phyloP scores from a whole-genome alignment of 805 yeast species.

The Barnettozyma pratensis region DNA sequence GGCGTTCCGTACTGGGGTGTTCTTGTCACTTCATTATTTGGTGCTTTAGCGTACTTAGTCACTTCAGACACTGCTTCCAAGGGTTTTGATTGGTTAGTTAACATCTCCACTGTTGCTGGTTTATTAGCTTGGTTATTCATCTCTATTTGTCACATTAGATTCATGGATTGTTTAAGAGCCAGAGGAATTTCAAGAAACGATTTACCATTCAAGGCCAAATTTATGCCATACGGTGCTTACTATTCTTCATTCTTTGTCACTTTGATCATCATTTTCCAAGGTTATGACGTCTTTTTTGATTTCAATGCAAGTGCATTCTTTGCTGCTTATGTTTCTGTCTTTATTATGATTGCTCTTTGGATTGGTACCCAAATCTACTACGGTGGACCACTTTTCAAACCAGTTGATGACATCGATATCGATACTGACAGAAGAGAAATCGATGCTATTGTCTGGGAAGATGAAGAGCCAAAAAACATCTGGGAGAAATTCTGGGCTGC shows the following conservation, averaged over 20 bases:
- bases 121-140: slow-evolving; percentile 69
- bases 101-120: slow-evolving; percentile 72
- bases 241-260: slow-evolving; percentile 52
- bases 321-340: slow-evolving; percentile 70
- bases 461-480: slow-evolving; percentile 40
- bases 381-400: slow-evolving; percentile 39
- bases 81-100: slow-evolving; percentile 69
- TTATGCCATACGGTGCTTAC: slow-evolving; percentile 65
- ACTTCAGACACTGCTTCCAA: slow-evolving; percentile 43
- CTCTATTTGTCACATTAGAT: slow-evolving; percentile 63
- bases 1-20: slow-evolving; percentile 66
- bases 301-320: slow-evolving; percentile 52
- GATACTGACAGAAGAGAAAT: slow-evolving; percentile 26
- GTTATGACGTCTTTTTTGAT: slow-evolving; percentile 51
- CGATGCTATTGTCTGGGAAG: slow-evolving; percentile 48
- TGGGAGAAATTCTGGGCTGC: slow-evolving; percentile 56
- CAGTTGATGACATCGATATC: slow-evolving; percentile 21
- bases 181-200: slow-evolving; percentile 64
- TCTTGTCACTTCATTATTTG: slow-evolving; percentile 51
- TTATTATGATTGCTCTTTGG: slow-evolving; percentile 55
- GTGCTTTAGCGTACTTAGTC: slow-evolving; percentile 58
- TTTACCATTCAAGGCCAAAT: slow-evolving; percentile 67
- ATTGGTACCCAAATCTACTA: slow-evolving; percentile 48
- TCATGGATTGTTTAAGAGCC: slow-evolving; percentile 57
- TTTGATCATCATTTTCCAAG: slow-evolving; percentile 65